Percentiles rank a stretch among this genome's conserved stretches.
Conservation (phyloP, 2,329 filamentous ascomycete species). For the Pseudogymnoascus destructans region DNA sequence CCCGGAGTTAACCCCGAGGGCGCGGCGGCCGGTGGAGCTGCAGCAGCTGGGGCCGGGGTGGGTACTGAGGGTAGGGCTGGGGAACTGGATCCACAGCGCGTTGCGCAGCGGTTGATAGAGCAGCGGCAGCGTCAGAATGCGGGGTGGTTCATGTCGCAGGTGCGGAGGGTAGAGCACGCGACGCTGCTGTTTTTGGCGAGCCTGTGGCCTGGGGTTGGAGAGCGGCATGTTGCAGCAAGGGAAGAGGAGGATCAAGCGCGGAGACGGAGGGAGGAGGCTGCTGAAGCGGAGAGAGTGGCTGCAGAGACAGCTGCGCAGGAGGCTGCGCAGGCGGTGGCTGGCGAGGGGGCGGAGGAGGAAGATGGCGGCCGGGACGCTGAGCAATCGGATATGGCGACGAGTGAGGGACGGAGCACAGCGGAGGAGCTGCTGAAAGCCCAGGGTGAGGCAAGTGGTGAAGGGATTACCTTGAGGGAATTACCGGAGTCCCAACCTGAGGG, state of each 20-base stretch:
- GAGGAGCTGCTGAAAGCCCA: not conserved
- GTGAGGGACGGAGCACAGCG: not conserved
- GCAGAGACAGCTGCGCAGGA: conserved; percentile 18
- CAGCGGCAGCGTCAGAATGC: conserved; percentile 33
- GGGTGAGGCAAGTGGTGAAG: not conserved
- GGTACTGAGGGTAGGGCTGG: not conserved
- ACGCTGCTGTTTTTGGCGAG: conserved; percentile 52
- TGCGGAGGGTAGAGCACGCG: conserved; percentile 44
- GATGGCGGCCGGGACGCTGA: not conserved
- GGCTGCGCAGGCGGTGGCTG: conserved; percentile 14
- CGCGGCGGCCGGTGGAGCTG: conserved; percentile 22
- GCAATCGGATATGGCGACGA: not conserved
- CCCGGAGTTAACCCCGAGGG: conserved; percentile 18
- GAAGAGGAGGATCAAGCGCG: conserved; percentile 18
- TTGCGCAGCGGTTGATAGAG: conserved; percentile 41
- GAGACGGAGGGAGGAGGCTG: conserved; percentile 20
- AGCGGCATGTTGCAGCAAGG: conserved; percentile 41
- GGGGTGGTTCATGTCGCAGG: conserved; percentile 37
- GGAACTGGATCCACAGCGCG: conserved; percentile 35
- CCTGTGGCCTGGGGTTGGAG: conserved; percentile 51
- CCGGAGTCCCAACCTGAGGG: not conserved
- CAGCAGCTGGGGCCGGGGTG: conserved; percentile 20
- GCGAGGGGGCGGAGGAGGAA: not conserved
- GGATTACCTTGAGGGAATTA: not conserved
- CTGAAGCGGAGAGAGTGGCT: conserved; percentile 17